Evolutionary conservation across 495 filamentous ascomycete species (phyloP), one percentile per base, ranked within the genome.

Genomic region (Cercophora samala): DNA sequence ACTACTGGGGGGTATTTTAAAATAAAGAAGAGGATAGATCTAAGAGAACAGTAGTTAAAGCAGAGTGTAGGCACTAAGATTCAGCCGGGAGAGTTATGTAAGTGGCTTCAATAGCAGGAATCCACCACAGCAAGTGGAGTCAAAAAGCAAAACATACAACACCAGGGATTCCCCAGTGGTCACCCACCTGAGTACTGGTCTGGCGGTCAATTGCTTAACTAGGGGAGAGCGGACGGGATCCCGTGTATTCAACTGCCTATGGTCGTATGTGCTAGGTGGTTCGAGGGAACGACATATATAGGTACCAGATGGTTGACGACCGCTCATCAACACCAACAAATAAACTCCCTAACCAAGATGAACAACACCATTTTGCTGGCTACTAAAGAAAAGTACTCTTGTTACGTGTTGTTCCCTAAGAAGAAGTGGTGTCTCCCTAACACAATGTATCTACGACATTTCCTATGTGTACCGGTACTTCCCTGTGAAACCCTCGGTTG

Each of bases 211-310:
- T 56, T 15, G 68, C 53, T 78, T 79, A 73, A 75, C 77, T 76
- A 81, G 73, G 79, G 79, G 74, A 79, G 81, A 83, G 78, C 80
- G 79, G 78, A 82, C 81, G 80, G 81, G 81, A 81, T 79, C 75
- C 79, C 78, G 77, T 15, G 53, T 21, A 15, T 23, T 56, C 53
- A 15, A 56, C 53, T 56, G 19, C 22, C 17, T 56, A 56, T 56
- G 53, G 53, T 56, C 53, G 53, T 56, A 56, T 56, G 53, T 56
- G 1, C 5, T 46, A 9, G 13, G 0, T 1, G 13, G 1, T 46
- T 46, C 13, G 37, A 46, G 8, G 8, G 8, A 29, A 29, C 3
- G 8, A 1, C 1, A 29, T 29, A 5, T 29, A 0, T 6, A 29
- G 26, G n/a, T n/a, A n/a, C n/a, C 26, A 29, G 3, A 1, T 29